Evolutionary conservation across 108 stramenopile species (phyloP).

Genomic region (Fragilaria crotonensis): DNA sequence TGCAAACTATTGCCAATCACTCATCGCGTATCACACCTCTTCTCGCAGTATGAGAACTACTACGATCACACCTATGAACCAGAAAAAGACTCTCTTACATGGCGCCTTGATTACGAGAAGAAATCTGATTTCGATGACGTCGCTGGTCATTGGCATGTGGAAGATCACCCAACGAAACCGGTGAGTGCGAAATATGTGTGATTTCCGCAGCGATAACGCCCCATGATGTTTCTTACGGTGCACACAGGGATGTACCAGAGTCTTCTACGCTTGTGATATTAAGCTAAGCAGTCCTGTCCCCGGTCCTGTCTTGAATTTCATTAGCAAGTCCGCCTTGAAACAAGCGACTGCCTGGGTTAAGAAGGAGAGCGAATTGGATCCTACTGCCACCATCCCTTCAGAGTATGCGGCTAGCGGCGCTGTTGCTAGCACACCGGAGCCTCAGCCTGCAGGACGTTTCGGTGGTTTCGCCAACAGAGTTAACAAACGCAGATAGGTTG

Average conservation of each 20-base stretch:
- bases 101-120: conserved; percentile 70
- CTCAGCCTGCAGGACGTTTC: background rate
- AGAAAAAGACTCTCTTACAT: conserved; percentile 39
- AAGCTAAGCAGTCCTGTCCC: conserved; percentile 50
- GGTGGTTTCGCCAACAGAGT: background rate
- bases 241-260: conserved; percentile 31
- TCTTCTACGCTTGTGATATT: conserved; percentile 69
- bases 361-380: conserved; percentile 56
- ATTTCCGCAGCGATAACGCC: no score
- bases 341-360: conserved; percentile 70
- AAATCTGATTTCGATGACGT: conserved; percentile 68
- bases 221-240: no score
- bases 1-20: background rate
- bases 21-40: background rate
- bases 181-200: no score
- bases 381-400: conserved; percentile 9
- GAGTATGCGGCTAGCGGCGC: conserved; percentile 6
- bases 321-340: conserved; percentile 57
- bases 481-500: background rate
- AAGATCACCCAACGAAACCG: conserved; percentile 40
- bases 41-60: conserved; percentile 39
- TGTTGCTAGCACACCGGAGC: background rate
- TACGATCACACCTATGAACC: conserved; percentile 50
- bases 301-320: conserved; percentile 49
- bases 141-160: conserved; percentile 66